Evolutionary conservation across 176 grass and related monocot genomes (phyloP).

Genomic region (Tillandsia fasciculata): DNA sequence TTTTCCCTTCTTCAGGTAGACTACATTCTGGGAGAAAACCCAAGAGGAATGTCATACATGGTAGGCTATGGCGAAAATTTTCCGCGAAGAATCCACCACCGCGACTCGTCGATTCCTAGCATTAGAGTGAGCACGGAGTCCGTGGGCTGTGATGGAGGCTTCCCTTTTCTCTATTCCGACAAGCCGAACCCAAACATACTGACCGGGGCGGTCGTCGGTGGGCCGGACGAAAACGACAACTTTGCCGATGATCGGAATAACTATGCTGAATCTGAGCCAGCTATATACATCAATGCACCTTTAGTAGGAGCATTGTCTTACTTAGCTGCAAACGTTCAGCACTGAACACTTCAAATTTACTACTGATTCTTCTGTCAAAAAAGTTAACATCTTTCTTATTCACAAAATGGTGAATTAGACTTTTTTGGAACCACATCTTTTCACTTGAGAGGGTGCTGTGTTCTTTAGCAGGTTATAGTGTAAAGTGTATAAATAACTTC

Average conservation of each 20-base stretch:
- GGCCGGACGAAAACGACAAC: slow-evolving; percentile 3
- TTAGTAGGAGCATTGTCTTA: slow-evolving; percentile 7
- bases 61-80: slow-evolving; percentile 7
- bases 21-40: slow-evolving; percentile 20
- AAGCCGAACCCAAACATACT: slow-evolving; percentile 8
- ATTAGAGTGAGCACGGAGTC: neutral
- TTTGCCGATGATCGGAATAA: slow-evolving; percentile 8
- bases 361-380: too few relatives aligned
- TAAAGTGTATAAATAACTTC: too few relatives aligned
- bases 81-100: slow-evolving; percentile 6
- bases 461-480: too few relatives aligned
- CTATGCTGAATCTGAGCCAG: slow-evolving; percentile 14
- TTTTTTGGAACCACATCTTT: too few relatives aligned
- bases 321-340: neutral
- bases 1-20: slow-evolving; percentile 1
- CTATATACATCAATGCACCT: slow-evolving; percentile 19
- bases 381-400: too few relatives aligned
- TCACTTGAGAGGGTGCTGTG: too few relatives aligned
- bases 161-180: neutral
- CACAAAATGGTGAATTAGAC: too few relatives aligned
- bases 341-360: too few relatives aligned
- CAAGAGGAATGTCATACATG: slow-evolving; percentile 17
- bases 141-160: slow-evolving; percentile 5
- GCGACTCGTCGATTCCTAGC: slow-evolving; percentile 10
- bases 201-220: slow-evolving; percentile 10